These are phyloP conservation scores for Sporothrix pseudoabietina DNA, from an alignment of 2,329 filamentous ascomycete genomes.

Conservation along the genomic window DNA sequence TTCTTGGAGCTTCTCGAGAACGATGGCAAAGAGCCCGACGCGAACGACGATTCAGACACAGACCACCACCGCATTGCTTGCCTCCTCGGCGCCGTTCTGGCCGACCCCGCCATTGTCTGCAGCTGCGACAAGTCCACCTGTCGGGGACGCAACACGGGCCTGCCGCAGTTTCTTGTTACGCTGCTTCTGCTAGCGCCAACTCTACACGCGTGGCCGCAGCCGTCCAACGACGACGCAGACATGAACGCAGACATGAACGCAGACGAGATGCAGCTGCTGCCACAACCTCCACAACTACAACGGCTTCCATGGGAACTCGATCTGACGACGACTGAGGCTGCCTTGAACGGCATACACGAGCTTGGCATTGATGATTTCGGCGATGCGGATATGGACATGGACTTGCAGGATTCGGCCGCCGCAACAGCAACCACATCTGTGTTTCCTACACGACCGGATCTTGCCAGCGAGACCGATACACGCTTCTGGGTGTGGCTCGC, in stretches of 20 bases:
- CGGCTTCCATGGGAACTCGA: not conserved
- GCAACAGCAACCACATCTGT: not conserved
- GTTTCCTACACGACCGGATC: not conserved
- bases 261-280: not conserved
- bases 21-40: not conserved
- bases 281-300: not conserved
- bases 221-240: not conserved
- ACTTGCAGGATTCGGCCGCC: not conserved
- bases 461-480: not conserved
- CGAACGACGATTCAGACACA: not conserved
- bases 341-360: not conserved
- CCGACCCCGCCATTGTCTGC: conserved; percentile 16
- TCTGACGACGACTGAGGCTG: not conserved
- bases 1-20: not conserved
- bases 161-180: conserved; percentile 10
- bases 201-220: not conserved
- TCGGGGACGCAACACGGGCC: conserved; percentile 3
- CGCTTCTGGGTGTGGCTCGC: conserved; percentile 6
- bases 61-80: not conserved
- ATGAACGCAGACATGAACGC: not conserved
- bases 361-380: not conserved
- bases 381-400: conserved; percentile 5
- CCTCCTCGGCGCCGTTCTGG: not conserved
- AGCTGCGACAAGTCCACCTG: conserved; percentile 19
- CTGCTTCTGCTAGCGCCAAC: not conserved